Percentiles rank a stretch among this genome's conserved stretches.
Evolutionary conservation across 441 rosid species (phyloP).

Genomic region (Populus hybrid): DNA sequence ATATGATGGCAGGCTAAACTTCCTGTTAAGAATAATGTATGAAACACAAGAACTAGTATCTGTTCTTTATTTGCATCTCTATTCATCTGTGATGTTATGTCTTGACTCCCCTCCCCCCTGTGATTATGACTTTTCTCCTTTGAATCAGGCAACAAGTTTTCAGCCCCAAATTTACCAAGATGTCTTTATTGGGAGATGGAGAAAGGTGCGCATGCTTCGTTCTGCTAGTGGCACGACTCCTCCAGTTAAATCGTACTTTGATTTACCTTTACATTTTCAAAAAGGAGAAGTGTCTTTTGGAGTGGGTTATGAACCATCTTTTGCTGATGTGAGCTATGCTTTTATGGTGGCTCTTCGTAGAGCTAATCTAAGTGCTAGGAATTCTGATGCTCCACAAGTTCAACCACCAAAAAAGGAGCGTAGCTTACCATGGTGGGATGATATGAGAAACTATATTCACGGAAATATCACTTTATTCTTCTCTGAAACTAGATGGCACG

Average conservation of each 20-base stretch:
- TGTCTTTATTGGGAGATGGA: constrained; percentile 95
- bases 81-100: neutral
- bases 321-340: constrained; percentile 95
- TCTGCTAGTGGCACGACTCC: constrained; percentile 99
- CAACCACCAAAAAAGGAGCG: too few species aligned
- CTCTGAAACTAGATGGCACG: too few species aligned
- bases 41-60: neutral
- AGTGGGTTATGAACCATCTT: constrained; percentile 64
- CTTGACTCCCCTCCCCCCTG: neutral
- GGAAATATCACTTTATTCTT: too few species aligned
- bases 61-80: neutral
- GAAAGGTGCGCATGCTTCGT: constrained; percentile 91
- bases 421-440: too few species aligned
- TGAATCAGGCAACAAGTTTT: constrained; percentile 84
- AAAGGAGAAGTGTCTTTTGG: constrained; percentile 47
- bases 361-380: constrained; percentile 83
- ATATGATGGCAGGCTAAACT: neutral
- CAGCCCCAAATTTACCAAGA: constrained; percentile 96
- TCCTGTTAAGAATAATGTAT: neutral
- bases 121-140: constrained; percentile 21
- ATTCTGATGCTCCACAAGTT: constrained; percentile 33
- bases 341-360: constrained; percentile 99
- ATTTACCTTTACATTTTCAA: constrained; percentile 77
- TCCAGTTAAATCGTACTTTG: constrained; percentile 82
- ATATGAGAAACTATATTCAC: too few species aligned